Percentiles rank a stretch among this genome's conserved stretches.
These are phyloP conservation scores for Ulmus americana DNA, from an alignment of 331 rosid species.

Conservation along the genomic window DNA sequence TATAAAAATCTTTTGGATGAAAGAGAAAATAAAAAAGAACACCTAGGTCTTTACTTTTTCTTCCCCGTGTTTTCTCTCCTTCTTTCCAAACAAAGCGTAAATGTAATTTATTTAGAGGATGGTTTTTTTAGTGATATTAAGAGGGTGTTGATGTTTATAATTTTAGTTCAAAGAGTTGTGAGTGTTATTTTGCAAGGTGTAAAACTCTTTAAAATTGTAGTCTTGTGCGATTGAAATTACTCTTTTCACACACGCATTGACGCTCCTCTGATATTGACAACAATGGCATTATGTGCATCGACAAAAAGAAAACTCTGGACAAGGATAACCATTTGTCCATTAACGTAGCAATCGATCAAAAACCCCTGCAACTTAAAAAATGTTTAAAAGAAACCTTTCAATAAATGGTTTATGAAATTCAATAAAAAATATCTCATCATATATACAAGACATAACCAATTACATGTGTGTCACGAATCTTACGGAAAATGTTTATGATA, in stretches of 20 bases:
- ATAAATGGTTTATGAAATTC: background rate
- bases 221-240: too few species aligned
- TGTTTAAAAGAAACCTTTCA: background rate
- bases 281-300: background rate
- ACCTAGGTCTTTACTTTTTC: too few species aligned
- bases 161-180: too few species aligned
- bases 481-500: conserved; percentile 4
- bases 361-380: background rate
- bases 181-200: too few species aligned
- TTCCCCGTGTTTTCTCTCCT: too few species aligned
- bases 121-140: too few species aligned
- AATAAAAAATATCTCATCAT: background rate
- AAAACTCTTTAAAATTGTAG: too few species aligned
- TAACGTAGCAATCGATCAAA: background rate
- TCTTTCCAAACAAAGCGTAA: too few species aligned
- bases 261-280: background rate
- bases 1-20: too few species aligned
- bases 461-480: background rate
- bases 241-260: background rate
- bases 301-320: background rate
- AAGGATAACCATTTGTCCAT: background rate
- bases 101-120: too few species aligned
- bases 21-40: too few species aligned
- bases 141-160: too few species aligned
- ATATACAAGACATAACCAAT: background rate